Base-by-base conservation (phyloP, 352 stramenopile species). In the Salisapilia sapeloensis region DNA sequence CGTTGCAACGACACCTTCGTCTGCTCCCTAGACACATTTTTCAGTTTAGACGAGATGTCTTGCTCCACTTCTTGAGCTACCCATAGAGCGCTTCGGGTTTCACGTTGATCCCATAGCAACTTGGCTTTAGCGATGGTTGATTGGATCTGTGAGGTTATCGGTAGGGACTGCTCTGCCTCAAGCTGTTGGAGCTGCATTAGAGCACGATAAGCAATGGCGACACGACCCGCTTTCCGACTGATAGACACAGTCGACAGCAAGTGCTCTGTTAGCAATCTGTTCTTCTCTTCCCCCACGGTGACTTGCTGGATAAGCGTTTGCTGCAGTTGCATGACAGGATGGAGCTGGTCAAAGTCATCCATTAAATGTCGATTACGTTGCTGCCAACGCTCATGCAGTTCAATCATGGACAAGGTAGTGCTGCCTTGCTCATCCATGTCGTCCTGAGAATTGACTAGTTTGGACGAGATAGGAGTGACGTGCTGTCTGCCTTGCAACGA, bases 61-160 rank as follows among this genome's bases (percentile, higher is more conserved):
- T 35, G 44, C 11, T 47, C 54, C 13, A 84, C 35, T 3, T 65
- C 47, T 22, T 87, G 79, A 0, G 65, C 69, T 2, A 58, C 63
- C 58, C 55, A 80, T 20, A 92, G 78, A 9, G 72, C 72, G 50
- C 70, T 84, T 2, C 65, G 52, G 12, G 48, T 44, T 33, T 92
- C 76, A 10, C 60, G 52, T 17, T 86, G 61, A n/a, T 46, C 69
- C 69, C 72, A 92, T 7, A 85, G 40, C 9, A 89, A 38, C 38
- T 84, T 83, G 2, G 72, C 65, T 17, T 77, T 78, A 36, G 89
- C 57, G 42, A 86, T 65, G 16, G 69, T 61, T 62, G 66, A 85
- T 32, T 66, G 33, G 17, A 77, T 56, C 28, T 43, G 40, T 8
- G 81, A 54, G 19, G 57, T 33, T n/a, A 64, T 32, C 14, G 33